Conservation (phyloP, 768 basidiomycete genomes). For the Pleurotus ostreatus region DNA sequence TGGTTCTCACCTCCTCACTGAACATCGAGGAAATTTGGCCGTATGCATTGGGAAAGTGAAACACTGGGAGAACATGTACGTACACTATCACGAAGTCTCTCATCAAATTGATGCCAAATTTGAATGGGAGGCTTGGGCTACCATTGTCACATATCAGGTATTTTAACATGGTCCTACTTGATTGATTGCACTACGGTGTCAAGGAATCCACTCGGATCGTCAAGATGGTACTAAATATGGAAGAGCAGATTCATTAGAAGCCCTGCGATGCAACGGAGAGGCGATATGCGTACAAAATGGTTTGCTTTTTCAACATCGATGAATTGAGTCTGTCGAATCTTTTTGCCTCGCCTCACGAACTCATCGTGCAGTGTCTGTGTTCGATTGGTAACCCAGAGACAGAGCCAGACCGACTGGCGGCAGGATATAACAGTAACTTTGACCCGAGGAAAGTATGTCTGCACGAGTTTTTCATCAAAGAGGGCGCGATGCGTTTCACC, state of each 20-base stretch:
- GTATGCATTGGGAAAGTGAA: neutral
- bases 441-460: conserved; percentile 16
- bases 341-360: conserved; percentile 12
- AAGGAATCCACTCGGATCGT: neutral
- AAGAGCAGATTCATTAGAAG: neutral
- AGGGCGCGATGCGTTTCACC: neutral
- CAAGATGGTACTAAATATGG: neutral
- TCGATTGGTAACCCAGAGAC: conserved; percentile 19
- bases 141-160: neutral
- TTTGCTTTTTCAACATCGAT: conserved; percentile 22
- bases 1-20: no score
- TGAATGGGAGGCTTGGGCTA: no score
- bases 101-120: neutral
- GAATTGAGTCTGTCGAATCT: conserved; percentile 20
- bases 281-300: conserved; percentile 28
- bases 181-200: neutral
- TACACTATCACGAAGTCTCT: neutral
- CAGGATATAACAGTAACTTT: conserved; percentile 19
- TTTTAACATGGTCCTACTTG: neutral
- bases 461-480: neutral
- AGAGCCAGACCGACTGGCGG: conserved; percentile 18
- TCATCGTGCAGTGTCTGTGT: conserved; percentile 18
- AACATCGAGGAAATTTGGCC: no score
- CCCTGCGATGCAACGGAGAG: neutral
- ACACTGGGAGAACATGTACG: neutral